phyloP scores from a whole-genome alignment of 192 early-diverging fungal genomes.

The Piromyces finnis region DNA sequence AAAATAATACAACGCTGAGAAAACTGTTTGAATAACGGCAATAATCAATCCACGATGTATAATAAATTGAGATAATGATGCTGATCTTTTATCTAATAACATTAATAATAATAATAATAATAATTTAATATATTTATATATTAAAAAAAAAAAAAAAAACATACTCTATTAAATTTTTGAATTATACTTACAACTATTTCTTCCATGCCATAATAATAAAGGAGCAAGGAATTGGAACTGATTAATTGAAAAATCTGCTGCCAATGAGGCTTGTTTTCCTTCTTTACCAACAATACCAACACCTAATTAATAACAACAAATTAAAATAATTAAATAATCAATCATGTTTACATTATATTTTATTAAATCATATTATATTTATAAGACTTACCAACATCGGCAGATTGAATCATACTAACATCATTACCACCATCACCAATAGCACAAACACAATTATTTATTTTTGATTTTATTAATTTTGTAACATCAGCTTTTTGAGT shows the following conservation, averaged over 20 bases:
- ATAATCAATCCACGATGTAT: slow-evolving; percentile 95
- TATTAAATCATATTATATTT: too few relatives aligned
- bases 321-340: too few relatives aligned
- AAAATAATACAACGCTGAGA: slow-evolving; percentile 89
- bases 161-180: too few relatives aligned
- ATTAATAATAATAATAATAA: too few relatives aligned
- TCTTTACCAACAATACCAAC: slow-evolving; percentile 94
- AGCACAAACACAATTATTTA: slow-evolving; percentile 21
- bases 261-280: slow-evolving; percentile 82
- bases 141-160: too few relatives aligned
- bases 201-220: slow-evolving; percentile 24
- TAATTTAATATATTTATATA: too few relatives aligned
- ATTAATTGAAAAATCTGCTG: slow-evolving; percentile 79
- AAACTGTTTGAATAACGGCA: slow-evolving; percentile 94
- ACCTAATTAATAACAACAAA: too few relatives aligned
- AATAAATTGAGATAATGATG: slow-evolving; percentile 88
- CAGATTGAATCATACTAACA: slow-evolving; percentile 92
- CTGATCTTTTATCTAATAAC: slow-evolving; percentile 47
- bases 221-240: slow-evolving; percentile 78
- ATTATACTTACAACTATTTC: background rate
- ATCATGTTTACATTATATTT: too few relatives aligned
- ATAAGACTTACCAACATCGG: slow-evolving; percentile 65
- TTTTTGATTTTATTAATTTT: slow-evolving; percentile 49
- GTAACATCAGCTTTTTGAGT: slow-evolving; percentile 94
- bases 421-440: slow-evolving; percentile 97